Conservation (phyloP, 345 rosid species). For the Fremontodendron californicum region DNA sequence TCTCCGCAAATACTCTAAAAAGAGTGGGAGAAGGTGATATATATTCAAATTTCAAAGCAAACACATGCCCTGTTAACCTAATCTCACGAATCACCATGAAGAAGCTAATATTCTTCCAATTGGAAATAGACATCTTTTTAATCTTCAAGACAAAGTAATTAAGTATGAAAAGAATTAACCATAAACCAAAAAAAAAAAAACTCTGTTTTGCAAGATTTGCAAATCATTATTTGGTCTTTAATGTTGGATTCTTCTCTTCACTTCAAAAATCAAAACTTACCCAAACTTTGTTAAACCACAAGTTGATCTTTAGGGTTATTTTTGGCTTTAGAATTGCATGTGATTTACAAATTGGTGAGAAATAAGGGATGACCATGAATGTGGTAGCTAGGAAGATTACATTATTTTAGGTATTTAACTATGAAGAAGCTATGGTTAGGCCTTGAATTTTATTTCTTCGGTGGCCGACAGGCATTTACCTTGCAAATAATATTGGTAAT, state of each 20-base stretch:
- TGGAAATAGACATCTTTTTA: constrained; percentile 6
- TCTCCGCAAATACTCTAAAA: constrained; percentile 10
- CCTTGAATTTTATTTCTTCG: neutral
- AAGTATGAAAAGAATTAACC: constrained; percentile 4
- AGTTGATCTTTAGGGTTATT: neutral
- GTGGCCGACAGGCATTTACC: neutral
- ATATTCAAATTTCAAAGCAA: constrained; percentile 40
- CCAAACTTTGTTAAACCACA: neutral
- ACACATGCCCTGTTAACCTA: constrained; percentile 36
- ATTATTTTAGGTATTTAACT: neutral
- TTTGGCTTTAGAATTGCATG: neutral
- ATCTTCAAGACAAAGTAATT: constrained; percentile 9
- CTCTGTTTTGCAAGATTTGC: neutral
- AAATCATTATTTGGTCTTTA: constrained; percentile 11
- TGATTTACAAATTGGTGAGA: neutral
- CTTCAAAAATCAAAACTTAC: neutral
- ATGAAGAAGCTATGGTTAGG: neutral
- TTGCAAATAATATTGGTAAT: constrained; percentile 16
- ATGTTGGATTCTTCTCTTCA: neutral
- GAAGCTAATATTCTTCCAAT: constrained; percentile 56
- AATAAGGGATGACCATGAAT: neutral
- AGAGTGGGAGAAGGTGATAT: constrained; percentile 33
- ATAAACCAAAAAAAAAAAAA: neutral
- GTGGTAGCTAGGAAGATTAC: neutral
- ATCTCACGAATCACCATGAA: constrained; percentile 52